Evolutionary conservation across 441 rosid genomes (phyloP).

Genomic region (Euphorbia celastroides): DNA sequence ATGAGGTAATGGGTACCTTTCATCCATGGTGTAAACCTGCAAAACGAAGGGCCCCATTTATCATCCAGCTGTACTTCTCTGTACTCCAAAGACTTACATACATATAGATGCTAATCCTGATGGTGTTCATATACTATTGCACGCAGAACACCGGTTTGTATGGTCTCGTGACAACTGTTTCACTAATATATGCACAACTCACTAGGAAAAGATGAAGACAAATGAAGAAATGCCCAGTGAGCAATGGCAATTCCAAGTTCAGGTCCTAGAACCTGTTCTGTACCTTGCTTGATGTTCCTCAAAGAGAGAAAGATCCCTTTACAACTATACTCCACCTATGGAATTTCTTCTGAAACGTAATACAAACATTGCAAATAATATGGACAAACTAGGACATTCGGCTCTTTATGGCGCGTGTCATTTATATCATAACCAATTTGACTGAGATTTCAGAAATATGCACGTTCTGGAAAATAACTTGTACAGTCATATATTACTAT

Average conservation of each 20-base stretch:
- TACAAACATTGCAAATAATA: neutral
- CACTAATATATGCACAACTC: too few relatives aligned
- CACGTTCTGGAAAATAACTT: neutral
- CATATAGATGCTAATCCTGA: neutral
- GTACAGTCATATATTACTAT: neutral
- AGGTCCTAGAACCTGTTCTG: neutral
- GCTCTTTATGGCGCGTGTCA: neutral
- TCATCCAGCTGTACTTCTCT: neutral
- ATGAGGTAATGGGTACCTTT: slow-evolving; percentile 3
- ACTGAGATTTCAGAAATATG: neutral
- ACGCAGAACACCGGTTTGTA: neutral
- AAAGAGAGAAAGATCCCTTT: neutral
- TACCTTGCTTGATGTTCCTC: neutral
- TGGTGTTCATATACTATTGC: neutral
- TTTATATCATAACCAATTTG: neutral
- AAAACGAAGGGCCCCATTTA: neutral
- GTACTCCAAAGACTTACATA: neutral
- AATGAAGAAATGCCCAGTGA: too few relatives aligned
- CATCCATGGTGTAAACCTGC: neutral
- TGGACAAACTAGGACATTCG: neutral
- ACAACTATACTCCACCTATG: neutral
- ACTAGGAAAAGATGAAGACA: too few relatives aligned
- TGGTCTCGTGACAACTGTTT: neutral
- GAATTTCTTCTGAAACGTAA: neutral
- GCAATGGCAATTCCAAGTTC: neutral